Conservation (phyloP, 2,329 filamentous ascomycete genomes). For the Aspergillus piperis region DNA sequence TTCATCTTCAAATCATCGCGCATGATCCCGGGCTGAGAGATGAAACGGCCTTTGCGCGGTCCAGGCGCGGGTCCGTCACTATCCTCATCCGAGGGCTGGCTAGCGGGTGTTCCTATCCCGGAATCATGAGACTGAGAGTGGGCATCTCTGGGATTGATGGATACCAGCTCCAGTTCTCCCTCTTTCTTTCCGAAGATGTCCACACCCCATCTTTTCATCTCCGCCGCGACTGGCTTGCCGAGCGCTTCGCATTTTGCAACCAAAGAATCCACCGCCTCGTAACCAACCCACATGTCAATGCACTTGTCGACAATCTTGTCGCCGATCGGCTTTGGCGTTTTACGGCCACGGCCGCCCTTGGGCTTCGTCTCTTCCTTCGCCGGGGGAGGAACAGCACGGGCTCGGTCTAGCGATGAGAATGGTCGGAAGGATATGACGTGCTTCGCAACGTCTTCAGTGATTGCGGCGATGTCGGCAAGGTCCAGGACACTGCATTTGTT, state of each 20-base stretch:
- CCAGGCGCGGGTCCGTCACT: conserved; percentile 42
- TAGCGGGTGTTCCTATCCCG: conserved; percentile 65
- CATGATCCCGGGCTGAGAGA: conserved; percentile 77
- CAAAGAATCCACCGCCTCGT: conserved; percentile 79
- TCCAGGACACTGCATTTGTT: conserved; percentile 76
- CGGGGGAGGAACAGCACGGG: conserved; percentile 63
- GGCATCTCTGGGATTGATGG: conserved; percentile 48
- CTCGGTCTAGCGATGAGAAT: conserved; percentile 66
- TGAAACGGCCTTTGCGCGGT: conserved; percentile 46
- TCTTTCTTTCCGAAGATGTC: conserved; percentile 63
- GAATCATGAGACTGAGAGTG: conserved; percentile 60
- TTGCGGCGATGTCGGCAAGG: conserved; percentile 77
- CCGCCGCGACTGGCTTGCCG: conserved; percentile 65
- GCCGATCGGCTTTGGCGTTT: conserved; percentile 59
- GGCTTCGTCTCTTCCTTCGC: conserved; percentile 39
- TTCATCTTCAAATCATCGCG: conserved; percentile 75
- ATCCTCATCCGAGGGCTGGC: conserved; percentile 49
- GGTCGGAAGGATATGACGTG: conserved; percentile 73
- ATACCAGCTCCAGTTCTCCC: conserved; percentile 63
- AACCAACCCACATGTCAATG: conserved; percentile 73
- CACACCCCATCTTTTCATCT: conserved; percentile 69
- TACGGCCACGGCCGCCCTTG: conserved; percentile 55
- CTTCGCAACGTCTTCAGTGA: conserved; percentile 68
- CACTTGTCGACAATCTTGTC: conserved; percentile 68
- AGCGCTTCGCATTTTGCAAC: conserved; percentile 74